Evolutionary conservation across 345 rosid genomes (phyloP), one percentile per base, ranked within the genome.

Genomic region (Toxicodendron radicans): DNA sequence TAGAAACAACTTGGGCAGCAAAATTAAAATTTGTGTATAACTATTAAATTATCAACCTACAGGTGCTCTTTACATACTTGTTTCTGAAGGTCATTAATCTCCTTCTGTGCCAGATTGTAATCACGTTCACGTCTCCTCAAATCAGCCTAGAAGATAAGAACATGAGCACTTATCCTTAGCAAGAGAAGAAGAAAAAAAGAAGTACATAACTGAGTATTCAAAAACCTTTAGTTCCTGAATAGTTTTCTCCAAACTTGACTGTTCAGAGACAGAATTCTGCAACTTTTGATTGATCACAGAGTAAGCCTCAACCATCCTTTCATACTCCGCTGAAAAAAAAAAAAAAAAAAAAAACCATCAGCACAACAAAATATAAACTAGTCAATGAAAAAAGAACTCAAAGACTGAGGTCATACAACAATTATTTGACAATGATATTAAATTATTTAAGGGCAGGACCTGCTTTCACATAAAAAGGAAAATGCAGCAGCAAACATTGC

Each of bases 111-210:
- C 66, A 85, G 80, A 81, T 18, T 70, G 66, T 81, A 78, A 52
- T 90, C 98, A 59, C 97, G 92, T 72, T 92, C 99, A 68, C 75
- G 87, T 85, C 90, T 88, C 91, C 86, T 91, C 79, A 89, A 79
- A 78, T 88, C 94, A 73, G 80, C 90, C 99, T 95, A 80, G 38
- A 76, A 74, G 82, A 61, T 16, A 81, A 74, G 73, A 45, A 17
- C 20, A 68, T 12, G 62, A 70, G 17, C 18, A 58, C 35, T 38
- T 67, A 13, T 12, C 49, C 24, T 58, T 43, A 11, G 54, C 49
- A 51, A 17, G 1, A 67, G 35, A 67, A 10, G 80, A 69, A 76
- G 38, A 57, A 6, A 53, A 60, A 69, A 68, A 58, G 27, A 58
- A n/a, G 46, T 57, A 71, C 76, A n/a, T 49, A 35, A 45, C 18